Percentiles rank a stretch among this genome's conserved stretches.
phyloP scores from a whole-genome alignment of 2,329 filamentous ascomycete species.

The Colletotrichum phormii region DNA sequence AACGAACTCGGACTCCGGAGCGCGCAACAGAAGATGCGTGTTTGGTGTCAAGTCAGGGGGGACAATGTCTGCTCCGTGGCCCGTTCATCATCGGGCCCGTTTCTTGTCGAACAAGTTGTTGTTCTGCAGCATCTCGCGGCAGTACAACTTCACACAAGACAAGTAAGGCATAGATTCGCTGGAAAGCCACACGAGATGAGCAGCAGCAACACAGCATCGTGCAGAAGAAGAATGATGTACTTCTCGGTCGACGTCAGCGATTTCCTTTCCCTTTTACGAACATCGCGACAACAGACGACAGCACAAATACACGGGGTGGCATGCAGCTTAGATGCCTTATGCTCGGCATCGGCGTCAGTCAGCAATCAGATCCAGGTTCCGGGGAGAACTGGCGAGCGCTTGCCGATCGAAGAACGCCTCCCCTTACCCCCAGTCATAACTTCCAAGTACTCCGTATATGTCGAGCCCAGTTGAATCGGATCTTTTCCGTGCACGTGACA shows the following conservation, averaged over 20 bases:
- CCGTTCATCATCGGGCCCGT: conserved; percentile 10
- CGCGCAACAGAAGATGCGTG: conserved; percentile 21
- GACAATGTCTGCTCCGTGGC: conserved; percentile 13
- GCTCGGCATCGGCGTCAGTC: neutral
- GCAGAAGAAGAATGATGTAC: neutral
- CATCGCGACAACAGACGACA: neutral
- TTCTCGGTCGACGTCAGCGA: neutral
- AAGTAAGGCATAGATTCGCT: neutral
- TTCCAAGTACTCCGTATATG: neutral
- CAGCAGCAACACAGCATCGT: neutral
- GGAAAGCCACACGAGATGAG: conserved; percentile 1
- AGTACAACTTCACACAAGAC: neutral
- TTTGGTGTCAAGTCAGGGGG: conserved; percentile 21
- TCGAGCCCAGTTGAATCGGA: conserved; percentile 15
- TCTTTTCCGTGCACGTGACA: conserved; percentile 29
- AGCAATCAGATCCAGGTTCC: conserved; percentile 18
- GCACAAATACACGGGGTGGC: neutral
- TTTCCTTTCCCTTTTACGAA: neutral
- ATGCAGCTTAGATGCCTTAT: neutral
- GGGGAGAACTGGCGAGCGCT: conserved; percentile 11
- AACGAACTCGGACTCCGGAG: conserved; percentile 24
- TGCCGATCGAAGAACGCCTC: conserved; percentile 24
- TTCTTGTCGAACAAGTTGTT: neutral
- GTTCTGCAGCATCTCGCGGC: conserved; percentile 12
- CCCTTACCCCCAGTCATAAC: conserved; percentile 12